Base-by-base conservation (phyloP, 768 basidiomycete genomes). In the Auricularia sp. region DNA sequence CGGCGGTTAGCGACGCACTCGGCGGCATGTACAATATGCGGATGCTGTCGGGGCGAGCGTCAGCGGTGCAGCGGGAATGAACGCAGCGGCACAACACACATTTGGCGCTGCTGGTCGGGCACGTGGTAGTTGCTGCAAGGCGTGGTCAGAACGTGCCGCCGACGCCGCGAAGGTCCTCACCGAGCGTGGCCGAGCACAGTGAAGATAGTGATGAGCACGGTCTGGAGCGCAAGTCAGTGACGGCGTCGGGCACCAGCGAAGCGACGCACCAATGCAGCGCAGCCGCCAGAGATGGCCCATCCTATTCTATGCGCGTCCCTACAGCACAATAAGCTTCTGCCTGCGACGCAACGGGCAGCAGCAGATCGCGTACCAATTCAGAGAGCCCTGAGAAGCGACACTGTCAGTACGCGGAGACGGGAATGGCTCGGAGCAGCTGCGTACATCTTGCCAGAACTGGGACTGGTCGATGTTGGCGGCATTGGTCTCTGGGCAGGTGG, bases 21-120 rank as follows among this genome's bases (percentile, higher is more conserved):
- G 85, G 83, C 2, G 91, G 91, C 90, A 93, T 90, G 69, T 90
- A 91, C 67, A 93, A 71, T 58, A 93, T 84, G 65, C 91, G 85
- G n/a, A 91, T 64, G 35, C 66, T 66, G 53, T 42, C 1, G 34
- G 33, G 23, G 18, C 12, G 53, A 54, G 42, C 12, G 44, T 66
- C 43, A 64, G 63, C 60, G 3, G 18, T 34, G 56, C 6, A 8
- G 7, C 7, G 23, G 11, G 42, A 29, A 35, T n/a, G 21, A 16
- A 2, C n/a, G 10, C 5, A 33, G 16, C 63, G 12, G 56, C 62
- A 42, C 47, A 21, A 75, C 82, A 69, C 70, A 90, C 91, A 92
- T 84, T 75, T 93, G 91, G 62, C 90, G 85, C 72, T 93, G 91
- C 72, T 93, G 85, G 47, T 75, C 73, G 6, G 79, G 87, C 58